Conservation (phyloP, 1,284 basidiomycete species). For the Sporisorium exsertum region DNA sequence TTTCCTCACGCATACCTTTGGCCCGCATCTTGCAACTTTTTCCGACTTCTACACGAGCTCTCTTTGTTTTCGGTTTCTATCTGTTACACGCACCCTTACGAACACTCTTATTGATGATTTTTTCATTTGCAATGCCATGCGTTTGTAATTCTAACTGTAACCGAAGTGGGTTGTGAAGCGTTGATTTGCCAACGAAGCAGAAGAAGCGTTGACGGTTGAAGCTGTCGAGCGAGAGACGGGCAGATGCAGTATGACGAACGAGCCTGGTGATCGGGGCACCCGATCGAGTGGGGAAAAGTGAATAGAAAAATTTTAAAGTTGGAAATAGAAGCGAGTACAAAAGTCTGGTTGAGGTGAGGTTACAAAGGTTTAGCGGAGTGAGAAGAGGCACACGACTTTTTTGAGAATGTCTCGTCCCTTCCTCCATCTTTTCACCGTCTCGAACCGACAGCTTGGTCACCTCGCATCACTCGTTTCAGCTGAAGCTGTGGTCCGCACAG, state of each 20-base stretch:
- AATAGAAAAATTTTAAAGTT: conserved; percentile 18
- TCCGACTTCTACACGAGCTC: background rate
- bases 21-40: background rate
- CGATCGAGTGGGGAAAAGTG: conserved; percentile 1
- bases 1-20: background rate
- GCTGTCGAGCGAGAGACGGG: background rate
- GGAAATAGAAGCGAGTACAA: background rate
- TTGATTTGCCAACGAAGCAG: background rate
- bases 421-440: background rate
- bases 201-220: background rate
- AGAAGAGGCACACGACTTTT: conserved; percentile 21
- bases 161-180: background rate
- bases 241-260: conserved; percentile 23
- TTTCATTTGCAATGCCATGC: conserved; percentile 2
- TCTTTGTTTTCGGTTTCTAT: background rate
- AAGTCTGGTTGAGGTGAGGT: background rate
- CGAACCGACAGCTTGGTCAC: background rate
- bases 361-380: background rate
- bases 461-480: background rate
- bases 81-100: background rate
- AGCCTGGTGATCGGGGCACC: conserved; percentile 4
- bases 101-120: background rate
- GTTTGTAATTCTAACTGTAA: background rate
- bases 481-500: background rate
- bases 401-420: background rate